A percentile compares a stretch with the other conserved stretches of the same genome.
phyloP scores from a whole-genome alignment of 495 filamentous ascomycete genomes.

The Symbiotaphrina buchneri region DNA sequence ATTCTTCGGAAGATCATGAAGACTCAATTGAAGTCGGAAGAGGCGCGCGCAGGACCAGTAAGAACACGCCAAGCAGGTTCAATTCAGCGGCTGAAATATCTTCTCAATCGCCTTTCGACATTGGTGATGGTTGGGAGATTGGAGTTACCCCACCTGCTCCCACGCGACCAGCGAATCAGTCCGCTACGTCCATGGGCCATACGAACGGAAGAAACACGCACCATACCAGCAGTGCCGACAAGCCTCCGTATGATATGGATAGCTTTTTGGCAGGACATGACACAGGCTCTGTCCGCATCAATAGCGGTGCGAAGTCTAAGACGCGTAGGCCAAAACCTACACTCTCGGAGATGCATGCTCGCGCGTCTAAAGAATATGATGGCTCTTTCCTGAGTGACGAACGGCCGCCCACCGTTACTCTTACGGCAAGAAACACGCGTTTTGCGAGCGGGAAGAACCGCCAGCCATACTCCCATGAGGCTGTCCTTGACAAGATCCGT shows the following conservation, averaged over 20 bases:
- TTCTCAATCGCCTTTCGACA: neutral
- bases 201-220: no score
- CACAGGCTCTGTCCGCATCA: conserved; percentile 7
- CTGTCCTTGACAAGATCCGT: neutral
- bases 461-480: conserved; percentile 15
- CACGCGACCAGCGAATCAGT: conserved; percentile 11
- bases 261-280: no score
- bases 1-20: conserved; percentile 2
- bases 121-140: conserved; percentile 4
- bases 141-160: conserved; percentile 8
- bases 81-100: conserved; percentile 2
- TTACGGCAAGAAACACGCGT: conserved; percentile 28
- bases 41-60: neutral
- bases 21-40: conserved; percentile 6
- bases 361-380: conserved; percentile 29
- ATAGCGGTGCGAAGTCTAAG: no score
- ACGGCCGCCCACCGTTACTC: conserved; percentile 21
- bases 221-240: no score
- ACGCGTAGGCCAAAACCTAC: no score
- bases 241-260: no score
- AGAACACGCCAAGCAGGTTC: neutral
- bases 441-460: conserved; percentile 25
- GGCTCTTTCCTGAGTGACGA: conserved; percentile 26
- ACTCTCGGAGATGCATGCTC: conserved; percentile 30
- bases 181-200: no score